Evolutionary conservation across 805 yeast genomes (phyloP).

Genomic region (Torulaspora maleeae): DNA sequence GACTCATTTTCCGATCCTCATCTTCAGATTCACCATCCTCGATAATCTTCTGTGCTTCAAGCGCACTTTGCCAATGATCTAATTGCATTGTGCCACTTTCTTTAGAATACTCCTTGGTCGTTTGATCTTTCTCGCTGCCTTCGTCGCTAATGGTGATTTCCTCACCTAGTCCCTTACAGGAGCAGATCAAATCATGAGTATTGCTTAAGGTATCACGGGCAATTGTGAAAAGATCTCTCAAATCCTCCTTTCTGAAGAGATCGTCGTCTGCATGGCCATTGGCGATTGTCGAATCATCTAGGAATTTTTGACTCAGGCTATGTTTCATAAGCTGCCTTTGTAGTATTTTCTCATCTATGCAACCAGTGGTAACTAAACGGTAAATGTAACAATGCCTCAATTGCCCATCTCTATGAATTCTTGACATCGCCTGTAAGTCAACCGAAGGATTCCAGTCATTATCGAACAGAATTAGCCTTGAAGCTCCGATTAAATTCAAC

Average conservation of each 20-base stretch:
- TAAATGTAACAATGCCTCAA: conserved; percentile 71
- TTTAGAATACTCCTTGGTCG: neutral
- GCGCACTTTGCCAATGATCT: conserved; percentile 51
- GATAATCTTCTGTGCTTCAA: conserved; percentile 35
- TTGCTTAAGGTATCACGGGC: conserved; percentile 48
- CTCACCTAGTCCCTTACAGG: conserved; percentile 55
- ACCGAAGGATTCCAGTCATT: conserved; percentile 97
- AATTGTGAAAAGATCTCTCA: conserved; percentile 70
- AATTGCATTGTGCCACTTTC: conserved; percentile 1
- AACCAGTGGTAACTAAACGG: conserved; percentile 79
- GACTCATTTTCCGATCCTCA: conserved; percentile 34
- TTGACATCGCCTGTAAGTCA: conserved; percentile 92
- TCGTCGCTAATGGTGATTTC: conserved; percentile 12
- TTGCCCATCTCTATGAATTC: conserved; percentile 95
- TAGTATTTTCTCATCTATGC: conserved; percentile 88
- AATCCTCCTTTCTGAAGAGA: conserved; percentile 62
- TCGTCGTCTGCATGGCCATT: conserved; percentile 46
- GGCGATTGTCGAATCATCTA: conserved; percentile 34
- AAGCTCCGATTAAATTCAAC: conserved; percentile 83
- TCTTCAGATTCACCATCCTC: conserved; percentile 21
- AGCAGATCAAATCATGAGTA: conserved; percentile 75
- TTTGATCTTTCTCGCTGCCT: conserved; percentile 9
- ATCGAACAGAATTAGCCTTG: conserved; percentile 76
- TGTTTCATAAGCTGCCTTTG: conserved; percentile 86
- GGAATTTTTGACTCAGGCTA: conserved; percentile 70